Conservation (phyloP, 169 alveolate genomes). For the Cryptosporidium meleagridis region DNA sequence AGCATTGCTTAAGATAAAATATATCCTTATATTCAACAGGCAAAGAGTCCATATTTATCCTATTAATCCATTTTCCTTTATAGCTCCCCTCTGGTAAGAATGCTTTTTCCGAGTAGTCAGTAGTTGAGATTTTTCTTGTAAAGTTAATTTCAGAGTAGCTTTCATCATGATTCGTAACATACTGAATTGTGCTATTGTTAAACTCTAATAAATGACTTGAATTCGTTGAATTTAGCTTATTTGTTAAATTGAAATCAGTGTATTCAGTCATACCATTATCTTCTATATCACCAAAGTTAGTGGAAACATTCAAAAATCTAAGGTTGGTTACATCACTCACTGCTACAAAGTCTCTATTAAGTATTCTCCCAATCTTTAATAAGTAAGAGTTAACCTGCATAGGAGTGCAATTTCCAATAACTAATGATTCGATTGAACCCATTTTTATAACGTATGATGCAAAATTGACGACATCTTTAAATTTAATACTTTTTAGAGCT, state of each 20-base stretch:
- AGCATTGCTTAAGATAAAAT: constrained; percentile 23
- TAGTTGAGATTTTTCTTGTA: not conserved
- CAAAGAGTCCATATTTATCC: constrained; percentile 34
- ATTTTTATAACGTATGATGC: constrained; percentile 15
- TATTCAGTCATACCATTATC: too few species aligned
- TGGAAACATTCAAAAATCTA: not conserved
- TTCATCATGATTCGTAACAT: not conserved
- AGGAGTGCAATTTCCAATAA: constrained; percentile 62
- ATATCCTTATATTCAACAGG: not conserved
- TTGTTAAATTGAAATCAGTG: too few species aligned
- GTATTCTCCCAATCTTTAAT: constrained; percentile 2
- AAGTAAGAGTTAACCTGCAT: constrained; percentile 61
- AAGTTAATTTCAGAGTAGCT: not conserved
- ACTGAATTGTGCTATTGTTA: not conserved
- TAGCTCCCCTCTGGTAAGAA: constrained; percentile 27
- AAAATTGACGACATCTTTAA: constrained; percentile 26
- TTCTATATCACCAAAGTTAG: not conserved
- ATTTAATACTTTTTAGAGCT: constrained; percentile 9
- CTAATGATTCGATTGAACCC: constrained; percentile 16
- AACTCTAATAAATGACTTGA: not conserved
- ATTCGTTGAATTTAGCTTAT: not conserved
- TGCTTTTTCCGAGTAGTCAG: not conserved
- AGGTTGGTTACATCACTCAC: not conserved
- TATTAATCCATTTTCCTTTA: constrained; percentile 28
- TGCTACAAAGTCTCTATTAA: not conserved